Percentiles rank a stretch among this genome's conserved stretches.
phyloP scores from a whole-genome alignment of 495 filamentous ascomycete genomes.

The Aspergillus ostianus region DNA sequence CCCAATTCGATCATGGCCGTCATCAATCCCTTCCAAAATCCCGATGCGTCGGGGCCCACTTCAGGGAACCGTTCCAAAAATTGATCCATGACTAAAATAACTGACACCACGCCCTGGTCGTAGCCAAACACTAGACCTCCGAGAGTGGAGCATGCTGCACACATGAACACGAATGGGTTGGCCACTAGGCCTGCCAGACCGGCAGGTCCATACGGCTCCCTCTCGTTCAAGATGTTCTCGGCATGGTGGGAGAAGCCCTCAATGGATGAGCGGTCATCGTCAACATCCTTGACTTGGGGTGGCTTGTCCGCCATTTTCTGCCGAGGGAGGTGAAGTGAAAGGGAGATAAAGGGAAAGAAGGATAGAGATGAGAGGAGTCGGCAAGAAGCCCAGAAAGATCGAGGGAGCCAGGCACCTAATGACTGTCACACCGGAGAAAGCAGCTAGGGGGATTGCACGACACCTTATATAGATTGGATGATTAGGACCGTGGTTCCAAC shows the following conservation, averaged over 20 bases:
- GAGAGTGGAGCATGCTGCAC: slow-evolving; percentile 53
- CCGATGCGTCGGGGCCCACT: slow-evolving; percentile 39
- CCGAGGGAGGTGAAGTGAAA: neutral
- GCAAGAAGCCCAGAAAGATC: neutral
- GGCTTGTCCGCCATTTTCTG: neutral
- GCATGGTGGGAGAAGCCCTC: slow-evolving; percentile 44
- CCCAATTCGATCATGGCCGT: slow-evolving; percentile 62
- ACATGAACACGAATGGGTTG: slow-evolving; percentile 51
- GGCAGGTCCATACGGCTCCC: slow-evolving; percentile 46
- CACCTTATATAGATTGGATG: slow-evolving; percentile 3
- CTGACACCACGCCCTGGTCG: slow-evolving; percentile 55
- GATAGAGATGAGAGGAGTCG: neutral
- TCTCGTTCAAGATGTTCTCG: slow-evolving; percentile 35
- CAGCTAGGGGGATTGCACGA: neutral
- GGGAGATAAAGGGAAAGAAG: neutral
- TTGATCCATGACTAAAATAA: slow-evolving; percentile 58
- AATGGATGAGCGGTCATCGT: slow-evolving; percentile 15
- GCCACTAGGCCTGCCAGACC: slow-evolving; percentile 48
- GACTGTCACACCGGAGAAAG: neutral
- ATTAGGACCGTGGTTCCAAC: neutral
- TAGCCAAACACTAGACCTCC: slow-evolving; percentile 60
- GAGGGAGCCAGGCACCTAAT: neutral
- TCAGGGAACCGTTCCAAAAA: slow-evolving; percentile 51
- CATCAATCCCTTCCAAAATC: slow-evolving; percentile 59
- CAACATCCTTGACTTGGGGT: neutral